Conservation (phyloP, 1,284 basidiomycete genomes). For the Gomphus bonarii region DNA sequence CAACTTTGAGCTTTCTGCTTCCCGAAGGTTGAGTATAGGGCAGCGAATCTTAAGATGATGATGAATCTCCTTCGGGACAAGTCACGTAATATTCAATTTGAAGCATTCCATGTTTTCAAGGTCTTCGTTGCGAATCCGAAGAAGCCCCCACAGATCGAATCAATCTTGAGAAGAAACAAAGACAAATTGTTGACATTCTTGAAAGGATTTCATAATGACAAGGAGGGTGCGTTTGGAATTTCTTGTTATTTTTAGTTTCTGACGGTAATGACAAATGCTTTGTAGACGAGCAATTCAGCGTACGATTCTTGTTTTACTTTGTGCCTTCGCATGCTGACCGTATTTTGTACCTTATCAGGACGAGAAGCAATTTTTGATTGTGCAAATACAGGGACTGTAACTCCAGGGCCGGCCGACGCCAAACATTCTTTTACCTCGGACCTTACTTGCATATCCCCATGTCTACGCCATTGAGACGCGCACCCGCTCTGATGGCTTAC, state of each 20-base stretch:
- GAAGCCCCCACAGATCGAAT: constrained; percentile 92
- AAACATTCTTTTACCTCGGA: background rate
- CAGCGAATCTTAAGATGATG: constrained; percentile 96
- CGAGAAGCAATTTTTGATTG: constrained; percentile 94
- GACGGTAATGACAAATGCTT: background rate
- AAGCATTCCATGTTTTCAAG: constrained; percentile 99
- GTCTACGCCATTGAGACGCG: background rate
- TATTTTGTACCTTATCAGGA: constrained; percentile 38
- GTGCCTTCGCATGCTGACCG: background rate
- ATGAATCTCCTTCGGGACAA: constrained; percentile 98
- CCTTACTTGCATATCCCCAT: background rate
- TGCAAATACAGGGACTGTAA: constrained; percentile 73
- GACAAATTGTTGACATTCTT: constrained; percentile 88
- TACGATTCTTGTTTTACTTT: constrained; percentile 24
- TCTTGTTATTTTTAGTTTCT: constrained; percentile 1
- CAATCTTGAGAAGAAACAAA: constrained; percentile 87
- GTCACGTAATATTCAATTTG: constrained; percentile 99
- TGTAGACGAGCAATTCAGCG: constrained; percentile 87
- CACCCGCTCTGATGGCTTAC: background rate
- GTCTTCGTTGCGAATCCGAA: constrained; percentile 99
- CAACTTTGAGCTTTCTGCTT: constrained; percentile 19
- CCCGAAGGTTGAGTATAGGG: constrained; percentile 30
- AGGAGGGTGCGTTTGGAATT: constrained; percentile 58
- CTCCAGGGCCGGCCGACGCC: background rate
- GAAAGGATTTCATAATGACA: constrained; percentile 94